These are phyloP conservation scores for Paramecium octaurelia DNA, from an alignment of 73 alveolate genomes.

Conservation along the genomic window DNA sequence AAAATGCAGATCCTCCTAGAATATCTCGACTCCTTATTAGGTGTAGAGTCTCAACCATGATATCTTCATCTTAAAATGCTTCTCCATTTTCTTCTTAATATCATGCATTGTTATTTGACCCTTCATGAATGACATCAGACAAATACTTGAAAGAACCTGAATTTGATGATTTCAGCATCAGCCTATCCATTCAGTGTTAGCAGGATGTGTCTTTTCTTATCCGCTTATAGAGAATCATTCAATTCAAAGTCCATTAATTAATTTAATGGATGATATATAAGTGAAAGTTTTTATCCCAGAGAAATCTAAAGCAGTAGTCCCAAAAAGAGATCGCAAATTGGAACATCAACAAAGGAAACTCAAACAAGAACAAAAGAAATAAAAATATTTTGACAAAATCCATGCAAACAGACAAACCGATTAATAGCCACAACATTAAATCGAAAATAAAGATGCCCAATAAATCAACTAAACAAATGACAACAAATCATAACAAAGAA, in stretches of 20 bases:
- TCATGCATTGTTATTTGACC: background rate
- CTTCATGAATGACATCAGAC: background rate
- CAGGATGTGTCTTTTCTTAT: background rate
- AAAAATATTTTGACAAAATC: background rate
- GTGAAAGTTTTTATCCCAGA: background rate
- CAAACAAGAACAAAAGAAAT: background rate
- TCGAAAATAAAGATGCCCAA: background rate
- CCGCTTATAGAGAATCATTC: background rate
- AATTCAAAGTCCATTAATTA: conserved; percentile 19
- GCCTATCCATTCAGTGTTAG: background rate
- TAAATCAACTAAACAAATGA: background rate
- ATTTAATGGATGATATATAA: background rate
- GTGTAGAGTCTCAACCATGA: conserved; percentile 42
- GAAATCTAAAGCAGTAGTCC: background rate
- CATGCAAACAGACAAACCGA: background rate
- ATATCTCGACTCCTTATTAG: conserved; percentile 54
- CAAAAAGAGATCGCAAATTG: background rate
- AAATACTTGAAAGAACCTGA: background rate
- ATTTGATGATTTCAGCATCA: background rate
- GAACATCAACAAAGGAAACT: background rate
- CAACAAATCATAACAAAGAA: background rate
- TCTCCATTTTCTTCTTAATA: background rate
- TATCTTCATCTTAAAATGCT: background rate
- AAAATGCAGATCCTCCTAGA: conserved; percentile 35
- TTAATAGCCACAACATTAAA: background rate